phyloP scores from a whole-genome alignment of 176 grass and related monocot genomes.

The Carex scoparia region DNA sequence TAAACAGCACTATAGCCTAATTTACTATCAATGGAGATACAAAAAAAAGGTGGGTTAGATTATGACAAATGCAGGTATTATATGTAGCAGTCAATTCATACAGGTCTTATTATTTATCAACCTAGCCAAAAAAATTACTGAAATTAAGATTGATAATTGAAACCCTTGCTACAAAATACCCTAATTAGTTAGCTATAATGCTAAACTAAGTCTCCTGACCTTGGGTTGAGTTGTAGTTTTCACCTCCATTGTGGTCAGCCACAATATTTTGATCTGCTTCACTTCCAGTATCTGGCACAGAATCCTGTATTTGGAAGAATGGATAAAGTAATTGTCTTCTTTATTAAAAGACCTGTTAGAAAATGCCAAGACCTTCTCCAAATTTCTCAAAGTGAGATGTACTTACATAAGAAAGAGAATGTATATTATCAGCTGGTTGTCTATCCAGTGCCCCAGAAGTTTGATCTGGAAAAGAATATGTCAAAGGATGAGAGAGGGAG shows the following conservation, averaged over 20 bases:
- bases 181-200: too few species aligned
- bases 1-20: neutral
- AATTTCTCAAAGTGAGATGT: neutral
- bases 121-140: neutral
- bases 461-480: neutral
- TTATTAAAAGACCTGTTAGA: neutral
- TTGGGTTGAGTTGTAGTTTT: neutral
- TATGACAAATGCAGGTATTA: neutral
- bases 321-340: neutral
- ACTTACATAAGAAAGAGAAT: too few species aligned
- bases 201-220: neutral
- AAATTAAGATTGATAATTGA: neutral
- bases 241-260: neutral
- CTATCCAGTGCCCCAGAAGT: neutral
- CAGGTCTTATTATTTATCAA: neutral
- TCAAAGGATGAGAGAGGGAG: too few species aligned
- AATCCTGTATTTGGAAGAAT: neutral
- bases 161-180: neutral
- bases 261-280: neutral
- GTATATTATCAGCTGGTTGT: neutral
- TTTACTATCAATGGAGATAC: neutral
- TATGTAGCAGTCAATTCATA: neutral
- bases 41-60: neutral
- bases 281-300: neutral
- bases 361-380: too few species aligned